Percentiles rank a stretch among this genome's conserved stretches.
phyloP scores from a whole-genome alignment of 192 early-diverging fungal genomes.

The Gaertneriomyces sp. region DNA sequence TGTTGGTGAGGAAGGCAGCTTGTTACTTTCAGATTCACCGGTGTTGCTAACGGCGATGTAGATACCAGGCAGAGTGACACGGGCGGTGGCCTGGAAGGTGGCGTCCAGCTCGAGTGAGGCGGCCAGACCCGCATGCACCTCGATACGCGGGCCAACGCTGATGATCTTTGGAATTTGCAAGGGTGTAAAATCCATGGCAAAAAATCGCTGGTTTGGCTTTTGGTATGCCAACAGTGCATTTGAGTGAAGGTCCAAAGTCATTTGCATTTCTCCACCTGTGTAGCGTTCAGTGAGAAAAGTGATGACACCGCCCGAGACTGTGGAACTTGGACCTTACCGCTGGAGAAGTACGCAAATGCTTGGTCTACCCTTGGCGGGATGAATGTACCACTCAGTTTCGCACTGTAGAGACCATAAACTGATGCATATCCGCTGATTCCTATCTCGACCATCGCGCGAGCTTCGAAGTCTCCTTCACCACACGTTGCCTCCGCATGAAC shows the following conservation, averaged over 20 bases:
- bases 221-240: not conserved
- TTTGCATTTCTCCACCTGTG: not conserved
- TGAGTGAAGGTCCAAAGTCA: not conserved
- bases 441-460: not conserved
- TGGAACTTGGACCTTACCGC: too few species aligned
- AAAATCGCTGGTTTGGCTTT: not conserved
- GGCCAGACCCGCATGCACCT: not conserved
- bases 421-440: not conserved
- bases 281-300: too few species aligned
- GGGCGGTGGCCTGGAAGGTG: too few species aligned
- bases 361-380: not conserved
- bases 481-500: too few species aligned
- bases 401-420: not conserved
- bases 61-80: too few species aligned
- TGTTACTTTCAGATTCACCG: too few species aligned
- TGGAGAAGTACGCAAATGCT: not conserved
- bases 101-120: not conserved
- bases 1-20: too few species aligned
- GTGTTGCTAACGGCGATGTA: too few species aligned
- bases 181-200: not conserved
- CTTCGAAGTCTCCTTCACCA: not conserved
- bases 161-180: slow-evolving; percentile 1
- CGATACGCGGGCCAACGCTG: not conserved
- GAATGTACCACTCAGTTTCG: not conserved
- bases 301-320: too few species aligned